Percentiles rank a stretch among this genome's conserved stretches.
These are phyloP conservation scores for Botryotinia narcissicola DNA, from an alignment of 2,329 filamentous ascomycete genomes.

Conservation along the genomic window DNA sequence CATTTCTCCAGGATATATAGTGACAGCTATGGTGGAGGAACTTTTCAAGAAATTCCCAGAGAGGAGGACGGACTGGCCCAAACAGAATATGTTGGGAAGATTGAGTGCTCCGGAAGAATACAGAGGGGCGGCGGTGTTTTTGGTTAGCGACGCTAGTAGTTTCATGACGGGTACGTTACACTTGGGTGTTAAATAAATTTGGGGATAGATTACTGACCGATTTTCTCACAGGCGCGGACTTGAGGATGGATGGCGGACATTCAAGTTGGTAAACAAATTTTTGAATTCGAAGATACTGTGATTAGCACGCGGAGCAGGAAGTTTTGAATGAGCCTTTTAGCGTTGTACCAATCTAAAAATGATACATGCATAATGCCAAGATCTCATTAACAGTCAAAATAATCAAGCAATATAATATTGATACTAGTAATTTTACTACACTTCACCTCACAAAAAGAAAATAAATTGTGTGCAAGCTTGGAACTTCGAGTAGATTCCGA, in stretches of 20 bases:
- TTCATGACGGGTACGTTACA: constrained; percentile 63
- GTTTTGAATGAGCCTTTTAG: neutral
- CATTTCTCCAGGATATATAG: constrained; percentile 76
- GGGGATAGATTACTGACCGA: neutral
- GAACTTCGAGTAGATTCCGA: no score
- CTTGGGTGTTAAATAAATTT: neutral
- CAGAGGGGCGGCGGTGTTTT: constrained; percentile 66
- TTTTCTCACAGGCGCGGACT: neutral
- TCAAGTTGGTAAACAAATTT: neutral
- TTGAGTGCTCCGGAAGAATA: constrained; percentile 68
- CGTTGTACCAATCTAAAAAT: neutral
- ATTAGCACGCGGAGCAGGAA: no score
- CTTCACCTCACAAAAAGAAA: neutral
- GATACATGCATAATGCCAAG: neutral
- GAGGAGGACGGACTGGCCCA: constrained; percentile 65
- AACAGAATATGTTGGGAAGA: constrained; percentile 78
- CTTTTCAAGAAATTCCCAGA: constrained; percentile 77
- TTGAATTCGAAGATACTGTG: fast-evolving
- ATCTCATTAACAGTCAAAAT: neutral
- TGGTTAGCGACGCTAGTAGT: constrained; percentile 64
- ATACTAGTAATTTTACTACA: neutral
- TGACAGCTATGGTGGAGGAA: constrained; percentile 78
- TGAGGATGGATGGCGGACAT: constrained; percentile 1
- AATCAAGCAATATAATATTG: neutral
- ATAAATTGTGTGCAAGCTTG: no score